Evolutionary conservation across 78 protist genomes (phyloP).

Genomic region (Bodo saltans): DNA sequence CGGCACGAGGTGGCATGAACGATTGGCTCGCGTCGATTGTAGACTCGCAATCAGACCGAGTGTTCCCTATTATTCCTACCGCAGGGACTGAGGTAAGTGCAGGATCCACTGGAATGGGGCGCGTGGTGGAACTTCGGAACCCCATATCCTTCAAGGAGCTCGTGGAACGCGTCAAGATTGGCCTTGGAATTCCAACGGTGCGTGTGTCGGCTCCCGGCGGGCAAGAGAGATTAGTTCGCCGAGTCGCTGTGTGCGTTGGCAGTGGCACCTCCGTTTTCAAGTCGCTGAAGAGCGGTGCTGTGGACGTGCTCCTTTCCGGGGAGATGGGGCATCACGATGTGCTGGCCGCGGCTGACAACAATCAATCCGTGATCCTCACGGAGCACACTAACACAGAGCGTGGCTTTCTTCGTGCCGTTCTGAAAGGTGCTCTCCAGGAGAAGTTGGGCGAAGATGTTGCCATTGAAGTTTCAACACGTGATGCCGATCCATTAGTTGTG

Average conservation of each 20-base stretch:
- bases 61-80: not conserved
- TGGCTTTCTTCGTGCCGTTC: slow-evolving; percentile 42
- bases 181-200: slow-evolving; percentile 34
- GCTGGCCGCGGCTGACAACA: slow-evolving; percentile 55
- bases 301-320: slow-evolving; percentile 59
- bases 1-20: slow-evolving; percentile 53
- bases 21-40: slow-evolving; percentile 61
- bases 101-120: not conserved
- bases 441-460: slow-evolving; percentile 18
- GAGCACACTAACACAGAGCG: slow-evolving; percentile 69
- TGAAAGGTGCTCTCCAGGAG: not conserved
- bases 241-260: slow-evolving; percentile 63
- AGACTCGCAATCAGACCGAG: too few species aligned
- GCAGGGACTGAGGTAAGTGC: not conserved
- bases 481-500: slow-evolving; percentile 51
- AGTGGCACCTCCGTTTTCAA: slow-evolving; percentile 46
- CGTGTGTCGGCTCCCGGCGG: slow-evolving; percentile 6
- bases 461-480: slow-evolving; percentile 36
- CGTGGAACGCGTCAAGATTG: slow-evolving; percentile 28
- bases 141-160: slow-evolving; percentile 29
- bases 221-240: slow-evolving; percentile 18
- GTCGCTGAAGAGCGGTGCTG: not conserved
- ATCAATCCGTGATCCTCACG: slow-evolving; percentile 55
- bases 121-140: not conserved
- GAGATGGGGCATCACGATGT: slow-evolving; percentile 66